Evolutionary conservation across 176 grass and related monocot genomes (phyloP).

Genomic region (Triticum dicoccoides): DNA sequence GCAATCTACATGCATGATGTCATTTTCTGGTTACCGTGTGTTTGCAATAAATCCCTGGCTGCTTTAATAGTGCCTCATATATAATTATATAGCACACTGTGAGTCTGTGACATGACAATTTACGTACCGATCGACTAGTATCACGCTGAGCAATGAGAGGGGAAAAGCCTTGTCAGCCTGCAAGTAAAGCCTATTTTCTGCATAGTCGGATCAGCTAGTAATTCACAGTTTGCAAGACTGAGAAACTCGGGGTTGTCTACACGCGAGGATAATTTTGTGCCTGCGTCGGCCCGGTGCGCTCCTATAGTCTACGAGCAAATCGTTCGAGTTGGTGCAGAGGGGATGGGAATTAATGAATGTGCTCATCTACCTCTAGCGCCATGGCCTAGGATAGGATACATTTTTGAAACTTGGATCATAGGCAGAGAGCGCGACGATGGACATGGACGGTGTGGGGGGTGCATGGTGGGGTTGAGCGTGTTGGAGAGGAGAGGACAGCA

Average conservation of each 20-base stretch:
- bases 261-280: not conserved
- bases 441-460: constrained; percentile 14
- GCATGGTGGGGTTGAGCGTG: constrained; percentile 28
- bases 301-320: not conserved
- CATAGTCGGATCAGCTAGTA: not conserved
- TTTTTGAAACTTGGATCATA: not conserved
- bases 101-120: not conserved
- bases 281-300: not conserved
- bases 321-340: constrained; percentile 12
- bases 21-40: not conserved
- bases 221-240: not conserved
- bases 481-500: constrained; percentile 20
- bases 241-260: not conserved
- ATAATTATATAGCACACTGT: not conserved
- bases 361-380: not conserved
- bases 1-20: not conserved
- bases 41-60: not conserved
- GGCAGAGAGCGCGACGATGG: constrained; percentile 2
- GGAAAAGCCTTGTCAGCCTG: too few relatives aligned
- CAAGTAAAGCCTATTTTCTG: not conserved
- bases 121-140: not conserved
- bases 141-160: too few relatives aligned
- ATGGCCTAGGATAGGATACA: constrained; percentile 8
- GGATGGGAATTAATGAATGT: constrained; percentile 34
- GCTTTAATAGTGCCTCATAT: not conserved